phyloP scores from a whole-genome alignment of 441 rosid genomes.

The Gossypium davidsonii region DNA sequence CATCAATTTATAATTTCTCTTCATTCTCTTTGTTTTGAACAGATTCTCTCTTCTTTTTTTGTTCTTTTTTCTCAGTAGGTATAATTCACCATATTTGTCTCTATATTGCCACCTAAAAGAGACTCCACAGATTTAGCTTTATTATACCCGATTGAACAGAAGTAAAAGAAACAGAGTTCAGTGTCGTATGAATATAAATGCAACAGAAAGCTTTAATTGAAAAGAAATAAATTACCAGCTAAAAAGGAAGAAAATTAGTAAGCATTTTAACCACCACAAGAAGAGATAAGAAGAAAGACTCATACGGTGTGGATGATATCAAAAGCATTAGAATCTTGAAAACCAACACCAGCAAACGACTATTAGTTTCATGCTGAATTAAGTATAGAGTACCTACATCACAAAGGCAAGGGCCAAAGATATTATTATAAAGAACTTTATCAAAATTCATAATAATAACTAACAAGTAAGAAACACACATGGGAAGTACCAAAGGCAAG shows the following conservation, averaged over 20 bases:
- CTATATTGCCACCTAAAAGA: neutral
- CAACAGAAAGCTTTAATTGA: slow-evolving; percentile 5
- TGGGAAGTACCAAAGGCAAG: slow-evolving; percentile 12
- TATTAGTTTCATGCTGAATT: slow-evolving; percentile 60
- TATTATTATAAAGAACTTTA: neutral
- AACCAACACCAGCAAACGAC: slow-evolving; percentile 60
- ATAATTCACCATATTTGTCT: neutral
- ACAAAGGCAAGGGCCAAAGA: slow-evolving; percentile 3
- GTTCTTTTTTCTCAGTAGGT: neutral
- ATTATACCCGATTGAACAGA: neutral
- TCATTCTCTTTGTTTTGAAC: neutral
- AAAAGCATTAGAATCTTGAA: slow-evolving; percentile 68
- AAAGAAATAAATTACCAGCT: slow-evolving; percentile 6
- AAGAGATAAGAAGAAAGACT: neutral
- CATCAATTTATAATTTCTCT: neutral
- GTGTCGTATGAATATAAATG: neutral
- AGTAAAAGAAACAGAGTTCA: neutral
- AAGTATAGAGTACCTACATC: slow-evolving; percentile 67
- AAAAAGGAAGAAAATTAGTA: neutral
- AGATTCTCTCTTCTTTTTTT: neutral
- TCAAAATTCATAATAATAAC: neutral
- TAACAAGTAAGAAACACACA: neutral
- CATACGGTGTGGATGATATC: slow-evolving; percentile 86
- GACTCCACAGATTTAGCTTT: neutral
- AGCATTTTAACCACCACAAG: slow-evolving; percentile 5